A percentile compares a stretch with the other conserved stretches of the same genome.
Conservation (phyloP, 106 monocot species). For the Vanilla planifolia region DNA sequence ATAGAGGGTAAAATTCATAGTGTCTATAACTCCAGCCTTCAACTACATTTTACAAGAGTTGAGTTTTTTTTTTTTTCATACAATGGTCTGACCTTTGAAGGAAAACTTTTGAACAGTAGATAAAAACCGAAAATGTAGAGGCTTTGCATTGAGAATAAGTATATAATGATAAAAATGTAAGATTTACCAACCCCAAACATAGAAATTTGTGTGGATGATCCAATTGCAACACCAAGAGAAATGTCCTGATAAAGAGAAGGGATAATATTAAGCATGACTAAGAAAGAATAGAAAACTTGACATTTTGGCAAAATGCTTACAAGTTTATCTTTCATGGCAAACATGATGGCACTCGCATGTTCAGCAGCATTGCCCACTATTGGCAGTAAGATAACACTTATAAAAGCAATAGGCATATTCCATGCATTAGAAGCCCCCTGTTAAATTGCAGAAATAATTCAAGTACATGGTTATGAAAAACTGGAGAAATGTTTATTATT, state of each 20-base stretch:
- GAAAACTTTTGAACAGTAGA: background rate
- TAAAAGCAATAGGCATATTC: slow-evolving; percentile 67
- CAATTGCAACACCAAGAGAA: slow-evolving; percentile 76
- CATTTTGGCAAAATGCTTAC: slow-evolving; percentile 21
- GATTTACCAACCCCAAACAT: slow-evolving; percentile 65
- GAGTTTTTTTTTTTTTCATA: background rate
- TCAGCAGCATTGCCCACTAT: slow-evolving; percentile 82
- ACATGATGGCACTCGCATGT: slow-evolving; percentile 72
- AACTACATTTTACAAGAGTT: background rate
- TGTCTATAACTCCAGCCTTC: no score
- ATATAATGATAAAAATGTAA: background rate
- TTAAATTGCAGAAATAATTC: background rate
- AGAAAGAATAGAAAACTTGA: background rate
- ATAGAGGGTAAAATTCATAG: no score
- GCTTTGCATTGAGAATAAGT: background rate
- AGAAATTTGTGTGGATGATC: slow-evolving; percentile 81
- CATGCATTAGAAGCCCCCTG: slow-evolving; percentile 63
- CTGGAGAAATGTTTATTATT: background rate
- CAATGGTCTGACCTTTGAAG: background rate
- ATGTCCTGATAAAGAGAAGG: slow-evolving; percentile 40
- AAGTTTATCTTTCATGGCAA: slow-evolving; percentile 82
- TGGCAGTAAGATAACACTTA: slow-evolving; percentile 74
- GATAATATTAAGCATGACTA: background rate
- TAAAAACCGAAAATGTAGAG: background rate
- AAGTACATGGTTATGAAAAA: background rate